Conservation (phyloP, 2,329 filamentous ascomycete genomes). For the Colletotrichum sp. region DNA sequence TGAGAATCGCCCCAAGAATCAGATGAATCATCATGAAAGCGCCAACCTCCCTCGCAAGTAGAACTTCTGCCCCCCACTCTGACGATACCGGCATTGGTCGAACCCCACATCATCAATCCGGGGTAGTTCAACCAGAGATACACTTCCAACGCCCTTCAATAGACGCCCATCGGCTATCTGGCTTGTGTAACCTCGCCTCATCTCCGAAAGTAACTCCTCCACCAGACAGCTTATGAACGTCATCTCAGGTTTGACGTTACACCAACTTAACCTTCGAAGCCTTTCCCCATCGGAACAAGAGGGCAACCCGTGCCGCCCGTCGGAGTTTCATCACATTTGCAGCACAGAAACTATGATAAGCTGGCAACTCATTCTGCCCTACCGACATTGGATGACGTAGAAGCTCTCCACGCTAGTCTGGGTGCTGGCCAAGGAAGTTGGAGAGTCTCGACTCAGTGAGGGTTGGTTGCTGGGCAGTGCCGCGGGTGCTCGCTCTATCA, state of each 20-base stretch:
- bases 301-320: neutral
- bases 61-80: neutral
- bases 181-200: neutral
- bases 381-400: slow-evolving; percentile 5
- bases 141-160: neutral
- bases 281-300: neutral
- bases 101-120: neutral
- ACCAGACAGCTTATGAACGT: neutral
- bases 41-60: neutral
- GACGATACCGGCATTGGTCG: neutral
- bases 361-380: neutral
- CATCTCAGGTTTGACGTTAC: neutral
- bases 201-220: neutral
- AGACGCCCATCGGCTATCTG: neutral
- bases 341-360: neutral
- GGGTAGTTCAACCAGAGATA: neutral
- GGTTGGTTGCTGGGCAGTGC: neutral
- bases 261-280: neutral
- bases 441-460: neutral
- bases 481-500: neutral
- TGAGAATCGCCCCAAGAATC: neutral
- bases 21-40: neutral
- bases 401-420: neutral
- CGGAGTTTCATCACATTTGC: neutral
- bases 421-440: neutral